Evolutionary conservation across 75 land plant species (phyloP).

Genomic region (Larix kaempferi): DNA sequence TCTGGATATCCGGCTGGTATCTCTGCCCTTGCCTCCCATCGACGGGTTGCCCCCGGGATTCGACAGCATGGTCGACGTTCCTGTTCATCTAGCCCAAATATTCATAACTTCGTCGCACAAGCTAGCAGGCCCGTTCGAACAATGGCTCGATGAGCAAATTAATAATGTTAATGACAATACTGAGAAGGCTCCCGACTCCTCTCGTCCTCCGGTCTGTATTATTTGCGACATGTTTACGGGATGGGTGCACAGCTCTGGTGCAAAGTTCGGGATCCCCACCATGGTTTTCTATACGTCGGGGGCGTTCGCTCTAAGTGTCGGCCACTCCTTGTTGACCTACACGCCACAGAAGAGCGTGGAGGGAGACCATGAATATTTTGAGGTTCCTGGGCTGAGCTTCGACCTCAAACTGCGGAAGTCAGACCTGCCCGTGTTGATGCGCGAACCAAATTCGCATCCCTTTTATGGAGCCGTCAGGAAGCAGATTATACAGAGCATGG

Average conservation of each 20-base stretch:
- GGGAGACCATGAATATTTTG: constrained; percentile 10
- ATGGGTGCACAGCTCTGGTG: constrained; percentile 24
- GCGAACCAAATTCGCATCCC: neutral
- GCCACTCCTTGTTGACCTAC: neutral
- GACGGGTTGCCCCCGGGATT: too few species aligned
- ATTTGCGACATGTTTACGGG: constrained; percentile 34
- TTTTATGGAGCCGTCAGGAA: neutral
- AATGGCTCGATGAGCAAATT: neutral
- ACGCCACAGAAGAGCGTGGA: constrained; percentile 15
- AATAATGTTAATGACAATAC: neutral
- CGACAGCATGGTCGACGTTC: too few species aligned
- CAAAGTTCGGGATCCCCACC: constrained; percentile 29
- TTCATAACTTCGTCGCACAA: neutral
- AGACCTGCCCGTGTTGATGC: neutral
- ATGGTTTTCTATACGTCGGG: constrained; percentile 18
- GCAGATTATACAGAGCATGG: neutral
- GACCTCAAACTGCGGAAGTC: neutral
- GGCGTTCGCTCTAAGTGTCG: constrained; percentile 12
- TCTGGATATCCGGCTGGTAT: too few species aligned
- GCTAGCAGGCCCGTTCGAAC: neutral
- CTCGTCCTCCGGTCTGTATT: constrained; percentile 27
- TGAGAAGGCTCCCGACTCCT: neutral
- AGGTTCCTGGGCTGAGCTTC: neutral
- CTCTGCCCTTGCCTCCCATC: too few species aligned
- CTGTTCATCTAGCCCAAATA: too few species aligned